These are phyloP conservation scores for Naematelia aurantialba DNA, from an alignment of 768 basidiomycete genomes.

Conservation along the genomic window DNA sequence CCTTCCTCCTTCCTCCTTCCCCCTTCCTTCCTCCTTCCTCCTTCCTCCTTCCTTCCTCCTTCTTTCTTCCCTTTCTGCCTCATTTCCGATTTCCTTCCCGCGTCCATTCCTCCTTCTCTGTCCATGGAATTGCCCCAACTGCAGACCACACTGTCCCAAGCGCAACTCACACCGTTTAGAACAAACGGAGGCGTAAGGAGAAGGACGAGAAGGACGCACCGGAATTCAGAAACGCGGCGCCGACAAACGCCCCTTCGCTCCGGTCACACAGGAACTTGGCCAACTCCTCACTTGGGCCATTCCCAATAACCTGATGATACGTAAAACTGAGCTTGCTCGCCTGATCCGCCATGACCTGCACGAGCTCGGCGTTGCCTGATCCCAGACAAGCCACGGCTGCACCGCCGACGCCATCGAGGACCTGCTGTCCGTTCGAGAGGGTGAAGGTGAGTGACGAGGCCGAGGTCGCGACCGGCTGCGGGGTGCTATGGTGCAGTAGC, in stretches of 20 bases:
- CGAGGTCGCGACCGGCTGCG: background rate
- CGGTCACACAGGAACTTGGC: constrained; percentile 9
- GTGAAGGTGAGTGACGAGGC: constrained; percentile 7
- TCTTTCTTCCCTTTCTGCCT: too few relatives aligned
- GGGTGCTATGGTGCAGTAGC: background rate
- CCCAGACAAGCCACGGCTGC: constrained; percentile 30
- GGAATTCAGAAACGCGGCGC: constrained; percentile 13
- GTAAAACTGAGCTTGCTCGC: constrained; percentile 18
- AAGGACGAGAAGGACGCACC: constrained; percentile 3
- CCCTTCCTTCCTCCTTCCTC: too few relatives aligned
- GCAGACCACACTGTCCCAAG: too few relatives aligned
- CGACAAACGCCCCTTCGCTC: background rate
- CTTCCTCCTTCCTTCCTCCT: too few relatives aligned
- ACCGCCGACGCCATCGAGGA: constrained; percentile 34
- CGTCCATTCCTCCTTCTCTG: too few relatives aligned
- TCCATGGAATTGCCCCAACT: too few relatives aligned
- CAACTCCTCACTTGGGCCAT: constrained; percentile 18
- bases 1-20: too few relatives aligned
- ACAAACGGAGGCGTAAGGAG: too few relatives aligned
- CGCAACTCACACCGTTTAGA: too few relatives aligned
- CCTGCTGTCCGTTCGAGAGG: constrained; percentile 12
- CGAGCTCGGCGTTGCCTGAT: constrained; percentile 23
- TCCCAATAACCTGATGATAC: constrained; percentile 8
- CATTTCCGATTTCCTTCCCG: too few relatives aligned
- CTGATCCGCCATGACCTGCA: constrained; percentile 21